Evolutionary conservation across 257 asterid genomes (phyloP).

Genomic region (Plantago elongata): DNA sequence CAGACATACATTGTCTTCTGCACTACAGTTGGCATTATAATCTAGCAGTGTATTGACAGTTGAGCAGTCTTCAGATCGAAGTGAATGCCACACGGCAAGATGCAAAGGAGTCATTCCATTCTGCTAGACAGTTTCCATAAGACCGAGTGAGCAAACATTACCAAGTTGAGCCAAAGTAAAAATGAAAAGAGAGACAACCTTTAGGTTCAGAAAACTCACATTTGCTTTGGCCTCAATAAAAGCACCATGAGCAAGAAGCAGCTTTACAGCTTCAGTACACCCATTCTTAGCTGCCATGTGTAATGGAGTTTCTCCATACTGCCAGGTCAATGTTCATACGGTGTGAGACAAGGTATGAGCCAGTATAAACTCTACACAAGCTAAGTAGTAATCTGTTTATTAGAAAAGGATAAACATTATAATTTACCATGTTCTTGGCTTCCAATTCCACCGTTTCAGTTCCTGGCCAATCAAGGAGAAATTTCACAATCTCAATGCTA

Average conservation of each 20-base stretch:
- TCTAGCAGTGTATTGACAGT: conserved; percentile 85
- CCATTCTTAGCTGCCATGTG: conserved; percentile 99
- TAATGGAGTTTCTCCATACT: conserved; percentile 98
- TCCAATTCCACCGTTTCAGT: conserved; percentile 80
- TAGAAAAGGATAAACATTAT: conserved; percentile 6
- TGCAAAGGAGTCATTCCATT: conserved; percentile 98
- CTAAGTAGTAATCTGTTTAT: conserved; percentile 7
- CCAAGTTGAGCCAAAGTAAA: conserved; percentile 11
- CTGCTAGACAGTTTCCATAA: conserved; percentile 37
- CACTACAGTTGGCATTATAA: conserved; percentile 76
- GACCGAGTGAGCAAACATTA: conserved; percentile 16
- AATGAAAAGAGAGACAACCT: conserved; percentile 4
- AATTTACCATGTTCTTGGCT: conserved; percentile 80
- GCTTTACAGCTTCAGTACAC: conserved; percentile 74
- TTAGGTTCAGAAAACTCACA: conserved; percentile 36
- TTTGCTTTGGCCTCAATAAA: conserved; percentile 88
- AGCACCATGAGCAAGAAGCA: conserved; percentile 87
- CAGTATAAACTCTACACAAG: conserved; percentile 6
- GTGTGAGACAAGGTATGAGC: conserved; percentile 15
- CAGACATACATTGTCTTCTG: conserved; percentile 70
- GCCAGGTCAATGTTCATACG: conserved; percentile 22
- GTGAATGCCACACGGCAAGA: conserved; percentile 99
- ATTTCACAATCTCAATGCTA: conserved; percentile 63
- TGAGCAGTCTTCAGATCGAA: conserved; percentile 66
- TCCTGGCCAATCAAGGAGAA: conserved; percentile 72